Evolutionary conservation across 805 yeast species (phyloP).

Genomic region (Saccharomyces mikatae): DNA sequence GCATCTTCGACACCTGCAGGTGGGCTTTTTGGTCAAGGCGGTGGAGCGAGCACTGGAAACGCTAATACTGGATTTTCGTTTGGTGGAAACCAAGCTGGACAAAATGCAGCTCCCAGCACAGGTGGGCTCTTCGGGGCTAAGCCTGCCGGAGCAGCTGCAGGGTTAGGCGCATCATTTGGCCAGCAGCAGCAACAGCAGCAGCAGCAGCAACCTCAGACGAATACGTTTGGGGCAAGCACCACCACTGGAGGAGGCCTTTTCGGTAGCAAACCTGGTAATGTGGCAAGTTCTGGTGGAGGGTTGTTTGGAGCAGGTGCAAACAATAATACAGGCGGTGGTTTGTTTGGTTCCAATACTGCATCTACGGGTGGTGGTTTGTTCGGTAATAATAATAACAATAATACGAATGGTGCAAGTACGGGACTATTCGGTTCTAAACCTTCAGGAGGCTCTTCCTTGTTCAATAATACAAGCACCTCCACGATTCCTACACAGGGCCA

Average conservation of each 20-base stretch:
- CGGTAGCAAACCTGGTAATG: conserved; percentile 25
- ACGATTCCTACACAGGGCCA: conserved; percentile 8
- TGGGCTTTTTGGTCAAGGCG: conserved; percentile 15
- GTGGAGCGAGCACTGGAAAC: neutral
- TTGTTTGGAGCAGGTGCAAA: conserved; percentile 19
- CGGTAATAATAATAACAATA: conserved; percentile 14
- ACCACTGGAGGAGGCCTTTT: conserved; percentile 31
- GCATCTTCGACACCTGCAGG: conserved; percentile 12
- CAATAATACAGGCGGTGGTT: conserved; percentile 13
- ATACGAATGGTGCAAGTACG: conserved; percentile 1
- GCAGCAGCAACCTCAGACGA: neutral
- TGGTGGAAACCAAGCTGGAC: conserved; percentile 20
- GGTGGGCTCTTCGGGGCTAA: conserved; percentile 21
- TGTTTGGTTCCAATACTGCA: conserved; percentile 18
- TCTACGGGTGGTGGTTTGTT: conserved; percentile 26
- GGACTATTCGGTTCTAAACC: conserved; percentile 13
- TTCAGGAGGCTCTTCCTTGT: neutral
- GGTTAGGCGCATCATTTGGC: conserved; percentile 29
- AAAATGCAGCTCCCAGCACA: conserved; percentile 8
- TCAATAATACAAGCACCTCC: conserved; percentile 14
- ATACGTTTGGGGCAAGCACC: neutral
- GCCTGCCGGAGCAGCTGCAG: conserved; percentile 8
- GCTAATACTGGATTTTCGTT: conserved; percentile 25
- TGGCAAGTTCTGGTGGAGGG: conserved; percentile 20
- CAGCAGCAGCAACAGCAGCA: conserved; percentile 11